Conservation (phyloP, 2,329 filamentous ascomycete species). For the Fusarium sulawesiense region DNA sequence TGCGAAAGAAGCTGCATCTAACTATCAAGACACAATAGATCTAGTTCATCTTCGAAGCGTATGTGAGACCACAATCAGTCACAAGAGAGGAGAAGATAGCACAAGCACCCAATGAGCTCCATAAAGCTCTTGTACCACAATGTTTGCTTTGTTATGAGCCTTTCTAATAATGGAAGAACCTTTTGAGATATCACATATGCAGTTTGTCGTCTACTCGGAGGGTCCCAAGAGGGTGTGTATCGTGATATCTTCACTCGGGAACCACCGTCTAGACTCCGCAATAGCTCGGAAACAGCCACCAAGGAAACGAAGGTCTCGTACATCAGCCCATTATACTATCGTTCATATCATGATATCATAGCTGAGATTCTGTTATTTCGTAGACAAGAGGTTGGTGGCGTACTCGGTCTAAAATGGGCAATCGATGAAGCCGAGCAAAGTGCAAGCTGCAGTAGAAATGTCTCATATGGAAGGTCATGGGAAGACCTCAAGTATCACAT, state of each 20-base stretch:
- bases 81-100: neutral
- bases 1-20: neutral
- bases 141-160: conserved; percentile 1
- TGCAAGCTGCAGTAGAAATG: neutral
- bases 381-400: conserved; percentile 15
- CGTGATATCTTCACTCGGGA: conserved; percentile 1
- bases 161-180: neutral
- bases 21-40: neutral
- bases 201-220: neutral
- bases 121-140: neutral
- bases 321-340: neutral
- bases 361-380: neutral
- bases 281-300: neutral
- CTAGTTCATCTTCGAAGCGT: neutral
- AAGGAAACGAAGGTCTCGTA: too few relatives aligned
- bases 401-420: neutral
- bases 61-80: neutral
- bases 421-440: neutral
- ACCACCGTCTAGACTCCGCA: neutral
- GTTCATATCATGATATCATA: neutral
- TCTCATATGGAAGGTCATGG: neutral
- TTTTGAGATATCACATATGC: conserved; percentile 5
- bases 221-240: conserved; percentile 5
- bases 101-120: conserved; percentile 2
- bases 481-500: neutral